A percentile compares a stretch with the other conserved stretches of the same genome.
phyloP scores from a whole-genome alignment of 139 green algal species.

The Closterium sp. region DNA sequence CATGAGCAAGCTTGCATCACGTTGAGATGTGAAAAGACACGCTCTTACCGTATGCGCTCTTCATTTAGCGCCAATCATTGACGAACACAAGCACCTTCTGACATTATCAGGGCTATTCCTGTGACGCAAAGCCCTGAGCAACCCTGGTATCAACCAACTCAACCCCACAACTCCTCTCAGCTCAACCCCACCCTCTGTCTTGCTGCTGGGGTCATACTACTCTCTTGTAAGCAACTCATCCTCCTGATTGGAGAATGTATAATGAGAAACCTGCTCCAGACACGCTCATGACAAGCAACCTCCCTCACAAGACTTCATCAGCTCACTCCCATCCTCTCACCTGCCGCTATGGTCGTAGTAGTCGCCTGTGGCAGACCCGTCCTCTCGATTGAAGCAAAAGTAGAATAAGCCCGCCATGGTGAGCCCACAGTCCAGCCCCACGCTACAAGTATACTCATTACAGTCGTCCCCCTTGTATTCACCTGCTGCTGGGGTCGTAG shows the following conservation, averaged over 20 bases:
- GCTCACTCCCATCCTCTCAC: neutral
- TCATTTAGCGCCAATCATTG: no score
- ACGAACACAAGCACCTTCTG: no score
- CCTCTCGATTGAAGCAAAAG: conserved; percentile 52
- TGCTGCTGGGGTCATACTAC: conserved; percentile 71
- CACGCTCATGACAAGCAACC: neutral
- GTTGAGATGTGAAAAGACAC: no score
- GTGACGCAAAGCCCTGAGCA: no score
- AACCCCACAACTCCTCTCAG: no score
- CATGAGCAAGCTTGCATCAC: no score
- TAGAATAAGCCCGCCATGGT: conserved; percentile 83
- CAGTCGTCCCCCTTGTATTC: neutral
- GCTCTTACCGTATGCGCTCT: no score
- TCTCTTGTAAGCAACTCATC: conserved; percentile 65
- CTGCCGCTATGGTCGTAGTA: conserved; percentile 71
- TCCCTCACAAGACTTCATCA: neutral
- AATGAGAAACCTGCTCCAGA: conserved; percentile 69
- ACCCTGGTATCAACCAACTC: no score
- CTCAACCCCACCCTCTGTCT: no score
- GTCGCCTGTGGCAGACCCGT: conserved; percentile 65
- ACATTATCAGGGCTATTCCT: no score
- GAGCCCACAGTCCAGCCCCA: conserved; percentile 60
- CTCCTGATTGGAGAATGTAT: conserved; percentile 56
- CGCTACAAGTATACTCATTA: no score
- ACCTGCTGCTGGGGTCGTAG: conserved; percentile 63